phyloP scores from a whole-genome alignment of 2,329 filamentous ascomycete species.

The Magnaporthiopsis poae region DNA sequence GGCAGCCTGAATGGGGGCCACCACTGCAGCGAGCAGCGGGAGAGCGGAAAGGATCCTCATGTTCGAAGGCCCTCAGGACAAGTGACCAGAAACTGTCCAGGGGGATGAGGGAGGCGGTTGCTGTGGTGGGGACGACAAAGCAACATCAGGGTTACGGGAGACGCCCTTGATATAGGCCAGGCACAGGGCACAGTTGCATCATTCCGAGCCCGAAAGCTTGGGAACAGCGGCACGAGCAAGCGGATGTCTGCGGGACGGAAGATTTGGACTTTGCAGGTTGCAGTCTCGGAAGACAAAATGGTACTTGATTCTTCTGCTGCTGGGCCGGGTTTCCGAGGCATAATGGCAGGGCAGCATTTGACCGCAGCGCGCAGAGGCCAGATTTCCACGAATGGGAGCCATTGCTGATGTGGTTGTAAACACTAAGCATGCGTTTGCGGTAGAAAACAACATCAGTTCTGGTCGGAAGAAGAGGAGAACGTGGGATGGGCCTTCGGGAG shows the following conservation, averaged over 20 bases:
- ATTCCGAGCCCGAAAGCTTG: neutral
- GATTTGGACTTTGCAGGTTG: neutral
- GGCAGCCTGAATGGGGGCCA: slow-evolving; percentile 22
- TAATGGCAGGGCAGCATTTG: neutral
- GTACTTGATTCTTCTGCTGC: neutral
- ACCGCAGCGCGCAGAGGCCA: neutral
- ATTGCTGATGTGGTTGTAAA: neutral
- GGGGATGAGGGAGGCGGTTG: no score
- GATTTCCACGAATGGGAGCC: neutral
- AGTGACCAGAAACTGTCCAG: neutral
- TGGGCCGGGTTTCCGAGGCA: neutral
- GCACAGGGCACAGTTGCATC: neutral
- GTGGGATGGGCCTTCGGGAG: neutral
- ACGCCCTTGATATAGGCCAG: neutral
- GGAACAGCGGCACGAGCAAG: neutral
- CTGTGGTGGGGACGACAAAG: neutral
- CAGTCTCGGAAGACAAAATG: neutral
- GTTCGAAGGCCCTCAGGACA: neutral
- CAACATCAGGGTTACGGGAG: neutral
- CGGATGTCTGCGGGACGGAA: neutral
- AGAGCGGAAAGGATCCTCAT: slow-evolving; percentile 1
- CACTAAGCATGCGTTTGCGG: neutral
- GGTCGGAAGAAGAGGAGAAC: neutral
- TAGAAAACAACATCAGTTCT: neutral
- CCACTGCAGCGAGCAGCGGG: slow-evolving; percentile 10